Conservation (phyloP, 139 green algal species). For the Pleodorina starrii region DNA sequence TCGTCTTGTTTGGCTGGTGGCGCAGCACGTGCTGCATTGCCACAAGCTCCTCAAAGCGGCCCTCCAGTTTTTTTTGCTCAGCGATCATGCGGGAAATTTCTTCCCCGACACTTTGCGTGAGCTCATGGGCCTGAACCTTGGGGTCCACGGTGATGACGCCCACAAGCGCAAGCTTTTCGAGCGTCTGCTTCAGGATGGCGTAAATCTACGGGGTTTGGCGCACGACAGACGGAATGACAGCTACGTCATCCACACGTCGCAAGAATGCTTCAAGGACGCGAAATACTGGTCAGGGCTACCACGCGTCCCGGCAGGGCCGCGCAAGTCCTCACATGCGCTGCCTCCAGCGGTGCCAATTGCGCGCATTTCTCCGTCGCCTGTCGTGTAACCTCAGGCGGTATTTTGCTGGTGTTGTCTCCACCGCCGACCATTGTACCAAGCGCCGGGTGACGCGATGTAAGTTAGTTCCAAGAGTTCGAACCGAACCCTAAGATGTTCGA, state of each 20-base stretch:
- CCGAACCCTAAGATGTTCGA: no score
- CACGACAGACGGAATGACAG: no score
- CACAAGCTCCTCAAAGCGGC: conserved; percentile 78
- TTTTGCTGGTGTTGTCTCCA: conserved; percentile 2
- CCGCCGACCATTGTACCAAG: conserved; percentile 2
- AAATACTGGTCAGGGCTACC: no score
- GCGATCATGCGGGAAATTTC: conserved; percentile 83
- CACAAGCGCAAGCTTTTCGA: conserved; percentile 75
- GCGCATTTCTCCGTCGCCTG: conserved; percentile 59
- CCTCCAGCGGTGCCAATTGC: conserved; percentile 55
- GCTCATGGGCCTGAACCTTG: conserved; percentile 75
- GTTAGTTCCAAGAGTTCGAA: no score
- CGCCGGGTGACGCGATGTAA: no score
- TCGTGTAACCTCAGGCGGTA: conserved; percentile 49
- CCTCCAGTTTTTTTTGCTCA: conserved; percentile 83
- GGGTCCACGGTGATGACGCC: conserved; percentile 77
- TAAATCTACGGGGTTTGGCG: conserved; percentile 67
- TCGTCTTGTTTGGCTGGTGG: conserved; percentile 80
- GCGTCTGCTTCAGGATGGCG: conserved; percentile 66
- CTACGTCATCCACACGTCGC: no score
- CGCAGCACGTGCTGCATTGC: conserved; percentile 69
- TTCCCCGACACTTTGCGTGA: conserved; percentile 81
- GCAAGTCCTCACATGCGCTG: conserved; percentile 55
- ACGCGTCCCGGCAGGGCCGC: no score
- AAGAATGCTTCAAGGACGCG: no score